These are phyloP conservation scores for Colletotrichum higginsianum DNA, from an alignment of 2,329 filamentous ascomycete species.

Conservation along the genomic window DNA sequence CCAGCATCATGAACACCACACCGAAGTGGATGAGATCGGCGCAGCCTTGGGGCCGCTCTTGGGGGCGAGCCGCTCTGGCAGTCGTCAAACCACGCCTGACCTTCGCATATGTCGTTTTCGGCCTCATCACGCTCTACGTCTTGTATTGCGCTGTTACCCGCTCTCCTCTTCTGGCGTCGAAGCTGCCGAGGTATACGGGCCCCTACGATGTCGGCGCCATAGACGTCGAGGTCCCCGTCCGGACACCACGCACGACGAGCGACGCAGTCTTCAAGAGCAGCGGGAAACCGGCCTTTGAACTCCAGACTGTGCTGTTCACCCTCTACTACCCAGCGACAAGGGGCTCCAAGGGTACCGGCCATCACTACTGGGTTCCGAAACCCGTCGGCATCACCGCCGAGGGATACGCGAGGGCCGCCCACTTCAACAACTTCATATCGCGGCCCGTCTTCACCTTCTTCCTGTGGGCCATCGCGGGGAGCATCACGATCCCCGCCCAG, in stretches of 20 bases:
- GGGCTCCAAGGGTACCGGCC: conserved; percentile 45
- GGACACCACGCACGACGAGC: conserved; percentile 50
- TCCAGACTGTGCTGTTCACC: conserved; percentile 64
- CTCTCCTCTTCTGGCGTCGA: conserved; percentile 60
- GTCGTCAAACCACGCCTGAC: conserved; percentile 52
- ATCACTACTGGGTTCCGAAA: conserved; percentile 61
- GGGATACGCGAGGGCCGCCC: conserved; percentile 63
- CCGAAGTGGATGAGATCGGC: conserved; percentile 31
- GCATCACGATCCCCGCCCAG: conserved; percentile 62
- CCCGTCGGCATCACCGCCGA: conserved; percentile 61
- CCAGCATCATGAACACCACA: neutral
- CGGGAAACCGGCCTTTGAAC: conserved; percentile 58
- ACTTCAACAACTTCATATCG: conserved; percentile 59
- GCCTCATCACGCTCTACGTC: conserved; percentile 52
- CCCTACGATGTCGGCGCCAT: conserved; percentile 62
- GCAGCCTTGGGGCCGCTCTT: conserved; percentile 5
- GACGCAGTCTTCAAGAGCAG: conserved; percentile 53
- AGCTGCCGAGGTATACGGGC: conserved; percentile 61
- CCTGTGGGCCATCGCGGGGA: conserved; percentile 59
- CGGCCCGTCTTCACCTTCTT: conserved; percentile 60
- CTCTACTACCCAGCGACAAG: conserved; percentile 63
- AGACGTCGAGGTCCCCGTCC: conserved; percentile 62
- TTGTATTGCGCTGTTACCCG: conserved; percentile 57
- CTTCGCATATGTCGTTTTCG: conserved; percentile 52
- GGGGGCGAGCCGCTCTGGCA: neutral